Conservation (phyloP, 352 stramenopile species). For the Chrysophaeum taylorii region DNA sequence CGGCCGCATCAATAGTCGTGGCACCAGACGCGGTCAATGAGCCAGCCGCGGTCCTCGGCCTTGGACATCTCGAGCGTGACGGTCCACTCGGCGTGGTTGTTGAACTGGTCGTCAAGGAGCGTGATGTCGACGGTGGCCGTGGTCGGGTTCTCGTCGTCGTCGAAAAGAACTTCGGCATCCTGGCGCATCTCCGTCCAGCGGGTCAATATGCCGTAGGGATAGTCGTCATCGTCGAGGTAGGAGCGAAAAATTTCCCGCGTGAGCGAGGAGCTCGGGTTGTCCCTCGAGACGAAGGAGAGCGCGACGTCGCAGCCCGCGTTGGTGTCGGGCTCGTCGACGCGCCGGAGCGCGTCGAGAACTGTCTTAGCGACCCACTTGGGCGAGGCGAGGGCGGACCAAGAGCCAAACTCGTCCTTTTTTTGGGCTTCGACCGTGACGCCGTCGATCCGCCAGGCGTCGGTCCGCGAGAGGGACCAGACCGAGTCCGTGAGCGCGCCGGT, state of each 20-base stretch:
- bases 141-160: not conserved
- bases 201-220: slow-evolving; percentile 6
- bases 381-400: not conserved
- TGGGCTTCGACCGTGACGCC: not conserved
- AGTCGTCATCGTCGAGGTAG: slow-evolving; percentile 3
- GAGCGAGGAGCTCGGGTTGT: not conserved
- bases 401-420: not conserved
- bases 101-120: not conserved
- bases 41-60: not conserved
- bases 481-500: not conserved
- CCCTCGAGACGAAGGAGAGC: not conserved
- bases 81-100: not conserved
- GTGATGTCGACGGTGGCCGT: not conserved
- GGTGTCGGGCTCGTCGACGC: not conserved
- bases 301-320: not conserved
- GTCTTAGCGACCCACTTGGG: slow-evolving; percentile 3
- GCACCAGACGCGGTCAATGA: slow-evolving; percentile 8
- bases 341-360: not conserved
- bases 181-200: not conserved
- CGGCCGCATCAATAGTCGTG: too few relatives aligned
- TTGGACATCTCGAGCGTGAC: not conserved
- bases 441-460: slow-evolving; percentile 10
- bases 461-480: not conserved
- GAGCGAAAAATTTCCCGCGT: not conserved
- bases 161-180: not conserved